Evolutionary conservation across 2,329 filamentous ascomycete species (phyloP).

Genomic region (Sporothrix brunneoviolacea): DNA sequence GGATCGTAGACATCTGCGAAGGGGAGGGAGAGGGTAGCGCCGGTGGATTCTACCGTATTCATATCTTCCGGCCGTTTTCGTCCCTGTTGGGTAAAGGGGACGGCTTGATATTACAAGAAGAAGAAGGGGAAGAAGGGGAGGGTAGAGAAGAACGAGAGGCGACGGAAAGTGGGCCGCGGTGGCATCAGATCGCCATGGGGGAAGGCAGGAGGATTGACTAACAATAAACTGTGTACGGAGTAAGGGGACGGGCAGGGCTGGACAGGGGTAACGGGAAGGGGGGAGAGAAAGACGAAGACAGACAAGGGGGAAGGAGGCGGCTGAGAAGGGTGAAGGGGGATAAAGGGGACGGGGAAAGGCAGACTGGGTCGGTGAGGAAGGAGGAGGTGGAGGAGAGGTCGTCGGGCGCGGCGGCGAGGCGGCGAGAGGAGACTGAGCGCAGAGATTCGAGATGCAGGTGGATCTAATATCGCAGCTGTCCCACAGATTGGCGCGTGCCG

Average conservation of each 20-base stretch:
- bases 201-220: conserved; percentile 4
- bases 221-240: neutral
- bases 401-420: too few relatives aligned
- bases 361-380: neutral
- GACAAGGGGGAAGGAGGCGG: neutral
- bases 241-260: neutral
- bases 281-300: neutral
- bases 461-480: conserved; percentile 3
- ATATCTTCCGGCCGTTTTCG: conserved; percentile 27
- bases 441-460: conserved; percentile 3
- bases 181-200: conserved; percentile 27
- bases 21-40: conserved; percentile 19
- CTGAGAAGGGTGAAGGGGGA: conserved; percentile 3
- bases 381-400: neutral
- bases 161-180: neutral
- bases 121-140: neutral
- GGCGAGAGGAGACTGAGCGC: neutral
- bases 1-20: conserved; percentile 35
- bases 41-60: conserved; percentile 32
- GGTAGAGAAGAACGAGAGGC: neutral
- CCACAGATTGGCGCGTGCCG: conserved; percentile 6
- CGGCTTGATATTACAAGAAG: conserved; percentile 5
- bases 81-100: conserved; percentile 21
- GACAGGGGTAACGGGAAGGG: neutral
- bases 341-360: neutral